Evolutionary conservation across 495 filamentous ascomycete genomes (phyloP).

Genomic region (Penicillium cosmopolitanum): DNA sequence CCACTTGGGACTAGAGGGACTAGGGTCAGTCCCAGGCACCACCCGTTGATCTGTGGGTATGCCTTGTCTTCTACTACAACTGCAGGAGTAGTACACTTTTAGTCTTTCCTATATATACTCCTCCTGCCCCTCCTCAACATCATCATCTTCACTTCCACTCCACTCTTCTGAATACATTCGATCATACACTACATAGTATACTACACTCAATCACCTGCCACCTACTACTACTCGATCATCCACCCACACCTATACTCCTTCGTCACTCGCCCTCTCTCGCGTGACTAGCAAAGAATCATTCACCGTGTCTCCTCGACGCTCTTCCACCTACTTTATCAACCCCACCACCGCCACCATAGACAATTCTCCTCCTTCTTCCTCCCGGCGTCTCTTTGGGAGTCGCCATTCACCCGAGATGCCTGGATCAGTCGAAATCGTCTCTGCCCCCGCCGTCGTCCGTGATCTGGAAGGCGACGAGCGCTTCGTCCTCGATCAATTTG

Average conservation of each 20-base stretch:
- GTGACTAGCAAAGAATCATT: conserved; percentile 30
- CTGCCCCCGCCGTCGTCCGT: conserved; percentile 42
- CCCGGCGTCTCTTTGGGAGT: conserved; percentile 20
- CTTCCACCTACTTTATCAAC: conserved; percentile 31
- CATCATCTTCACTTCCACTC: neutral
- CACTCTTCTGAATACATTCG: neutral
- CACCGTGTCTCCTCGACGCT: conserved; percentile 42
- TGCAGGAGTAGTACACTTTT: no score
- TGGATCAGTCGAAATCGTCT: conserved; percentile 25
- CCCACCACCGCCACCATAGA: conserved; percentile 28
- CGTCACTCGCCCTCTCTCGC: conserved; percentile 17
- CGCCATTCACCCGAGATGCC: conserved; percentile 43
- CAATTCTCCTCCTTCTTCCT: conserved; percentile 19
- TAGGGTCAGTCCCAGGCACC: neutral
- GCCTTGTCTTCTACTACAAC: no score
- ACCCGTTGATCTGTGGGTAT: neutral
- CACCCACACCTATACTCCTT: conserved; percentile 9
- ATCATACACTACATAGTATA: neutral
- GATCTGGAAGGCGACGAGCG: conserved; percentile 49
- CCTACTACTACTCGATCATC: conserved; percentile 6
- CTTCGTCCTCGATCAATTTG: conserved; percentile 25
- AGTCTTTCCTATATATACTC: neutral
- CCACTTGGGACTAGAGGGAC: no score
- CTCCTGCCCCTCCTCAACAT: no score
- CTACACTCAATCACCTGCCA: conserved; percentile 6